A percentile compares a stretch with the other conserved stretches of the same genome.
These are phyloP conservation scores for Pleurotus eryngii DNA, from an alignment of 768 basidiomycete genomes.

Conservation along the genomic window DNA sequence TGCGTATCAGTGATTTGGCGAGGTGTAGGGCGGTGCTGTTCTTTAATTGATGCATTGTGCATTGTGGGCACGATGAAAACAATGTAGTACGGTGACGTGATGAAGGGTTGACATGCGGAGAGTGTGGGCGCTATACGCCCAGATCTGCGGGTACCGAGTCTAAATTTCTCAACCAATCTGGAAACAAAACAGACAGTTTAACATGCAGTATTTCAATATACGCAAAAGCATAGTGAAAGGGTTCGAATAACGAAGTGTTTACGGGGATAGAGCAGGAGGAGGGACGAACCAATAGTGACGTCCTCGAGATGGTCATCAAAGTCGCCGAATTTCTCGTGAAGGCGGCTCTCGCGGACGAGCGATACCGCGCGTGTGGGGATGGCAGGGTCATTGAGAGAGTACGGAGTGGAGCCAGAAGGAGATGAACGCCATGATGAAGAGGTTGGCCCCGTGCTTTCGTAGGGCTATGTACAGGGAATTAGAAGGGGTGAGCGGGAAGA, in stretches of 20 bases:
- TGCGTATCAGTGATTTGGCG: too few relatives aligned
- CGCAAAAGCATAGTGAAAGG: background rate
- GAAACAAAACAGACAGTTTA: background rate
- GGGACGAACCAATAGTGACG: constrained; percentile 46
- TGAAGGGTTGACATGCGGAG: too few relatives aligned
- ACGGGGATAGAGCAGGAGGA: constrained; percentile 22
- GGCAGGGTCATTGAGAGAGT: constrained; percentile 44
- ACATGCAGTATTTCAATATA: constrained; percentile 15
- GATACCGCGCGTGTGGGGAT: constrained; percentile 44
- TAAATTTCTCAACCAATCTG: constrained; percentile 45
- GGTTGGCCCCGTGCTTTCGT: constrained; percentile 31
- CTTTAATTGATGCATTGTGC: background rate
- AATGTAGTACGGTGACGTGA: too few relatives aligned
- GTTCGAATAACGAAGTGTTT: too few relatives aligned
- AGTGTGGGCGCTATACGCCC: background rate
- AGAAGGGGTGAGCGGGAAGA: background rate
- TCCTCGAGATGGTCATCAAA: constrained; percentile 85
- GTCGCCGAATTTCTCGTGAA: constrained; percentile 64
- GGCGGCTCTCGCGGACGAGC: constrained; percentile 46
- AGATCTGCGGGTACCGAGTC: constrained; percentile 28
- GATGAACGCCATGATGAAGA: constrained; percentile 44
- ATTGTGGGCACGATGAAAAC: background rate
- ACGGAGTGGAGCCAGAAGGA: constrained; percentile 42
- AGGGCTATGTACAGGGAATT: constrained; percentile 38
- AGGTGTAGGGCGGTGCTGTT: too few relatives aligned